A percentile compares a stretch with the other conserved stretches of the same genome.
These are phyloP conservation scores for Astragalus glycyphyllos DNA, from an alignment of 306 rosid genomes.

Conservation along the genomic window DNA sequence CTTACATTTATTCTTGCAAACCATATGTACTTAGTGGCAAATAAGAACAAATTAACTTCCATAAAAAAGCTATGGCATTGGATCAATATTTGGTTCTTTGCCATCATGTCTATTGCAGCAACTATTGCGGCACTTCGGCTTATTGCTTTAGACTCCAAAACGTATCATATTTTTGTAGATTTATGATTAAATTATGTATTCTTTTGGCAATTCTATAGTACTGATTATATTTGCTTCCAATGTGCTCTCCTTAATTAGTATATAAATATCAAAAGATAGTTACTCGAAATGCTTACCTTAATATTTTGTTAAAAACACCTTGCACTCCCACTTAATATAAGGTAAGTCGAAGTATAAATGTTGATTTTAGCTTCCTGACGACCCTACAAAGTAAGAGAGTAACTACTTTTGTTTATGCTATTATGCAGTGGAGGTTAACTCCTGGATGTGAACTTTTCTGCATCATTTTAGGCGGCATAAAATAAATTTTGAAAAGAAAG, in stretches of 20 bases:
- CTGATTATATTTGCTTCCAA: not conserved
- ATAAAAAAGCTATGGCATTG: constrained; percentile 88
- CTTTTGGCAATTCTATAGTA: constrained; percentile 14
- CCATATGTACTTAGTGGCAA: constrained; percentile 86
- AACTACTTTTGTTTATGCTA: no score
- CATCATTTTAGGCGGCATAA: no score
- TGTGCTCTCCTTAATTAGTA: not conserved
- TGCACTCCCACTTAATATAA: not conserved
- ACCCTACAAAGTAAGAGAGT: not conserved
- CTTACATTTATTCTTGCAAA: constrained; percentile 94
- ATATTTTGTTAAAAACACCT: not conserved
- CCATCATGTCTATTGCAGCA: constrained; percentile 75
- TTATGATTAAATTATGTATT: constrained; percentile 50
- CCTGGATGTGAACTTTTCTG: no score
- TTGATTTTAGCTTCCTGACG: not conserved
- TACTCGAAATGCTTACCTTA: not conserved
- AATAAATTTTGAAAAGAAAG: no score
- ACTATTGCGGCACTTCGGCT: constrained; percentile 80
- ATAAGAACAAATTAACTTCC: constrained; percentile 64
- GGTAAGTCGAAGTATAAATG: not conserved
- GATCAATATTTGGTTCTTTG: constrained; percentile 84
- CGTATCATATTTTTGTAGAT: constrained; percentile 78
- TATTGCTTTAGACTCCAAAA: constrained; percentile 81
- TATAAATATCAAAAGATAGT: not conserved
- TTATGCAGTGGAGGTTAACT: no score